Conservation (phyloP, 2,329 filamentous ascomycete genomes). For the Capronia epimyces region DNA sequence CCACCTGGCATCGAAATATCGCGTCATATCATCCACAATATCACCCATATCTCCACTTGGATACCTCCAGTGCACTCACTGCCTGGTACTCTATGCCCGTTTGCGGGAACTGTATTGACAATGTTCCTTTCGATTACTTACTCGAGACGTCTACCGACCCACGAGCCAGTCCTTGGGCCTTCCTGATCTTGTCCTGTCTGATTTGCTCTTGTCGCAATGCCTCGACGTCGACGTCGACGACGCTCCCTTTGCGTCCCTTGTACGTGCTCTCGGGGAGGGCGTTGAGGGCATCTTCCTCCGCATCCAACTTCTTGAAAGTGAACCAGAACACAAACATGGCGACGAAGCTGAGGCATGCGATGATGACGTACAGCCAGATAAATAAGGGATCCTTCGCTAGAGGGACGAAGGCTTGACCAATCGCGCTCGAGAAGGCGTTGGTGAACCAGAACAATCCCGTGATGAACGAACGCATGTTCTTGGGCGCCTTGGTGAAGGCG, state of each 20-base stretch:
- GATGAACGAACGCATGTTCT: conserved; percentile 58
- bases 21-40: too few species aligned
- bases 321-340: conserved; percentile 64
- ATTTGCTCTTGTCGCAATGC: neutral
- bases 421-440: conserved; percentile 61
- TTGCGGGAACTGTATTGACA: too few species aligned
- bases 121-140: too few species aligned
- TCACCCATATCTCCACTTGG: too few species aligned
- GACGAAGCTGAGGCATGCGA: conserved; percentile 57
- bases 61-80: too few species aligned
- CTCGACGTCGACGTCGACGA: conserved; percentile 13
- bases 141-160: neutral
- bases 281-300: conserved; percentile 63
- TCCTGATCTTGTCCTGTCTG: conserved; percentile 11
- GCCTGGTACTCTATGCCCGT: too few species aligned
- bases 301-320: conserved; percentile 59
- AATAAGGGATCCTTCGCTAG: conserved; percentile 60
- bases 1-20: too few species aligned
- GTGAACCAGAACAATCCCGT: conserved; percentile 60
- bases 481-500: conserved; percentile 66
- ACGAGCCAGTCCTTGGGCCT: conserved; percentile 2
- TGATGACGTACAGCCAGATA: conserved; percentile 65
- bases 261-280: conserved; percentile 12
- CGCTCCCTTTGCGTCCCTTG: conserved; percentile 4
- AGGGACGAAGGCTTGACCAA: conserved; percentile 63